A percentile compares a stretch with the other conserved stretches of the same genome.
These are phyloP conservation scores for Paraphaeosphaeria sporulosa DNA, from an alignment of 2,329 filamentous ascomycete genomes.

Conservation along the genomic window DNA sequence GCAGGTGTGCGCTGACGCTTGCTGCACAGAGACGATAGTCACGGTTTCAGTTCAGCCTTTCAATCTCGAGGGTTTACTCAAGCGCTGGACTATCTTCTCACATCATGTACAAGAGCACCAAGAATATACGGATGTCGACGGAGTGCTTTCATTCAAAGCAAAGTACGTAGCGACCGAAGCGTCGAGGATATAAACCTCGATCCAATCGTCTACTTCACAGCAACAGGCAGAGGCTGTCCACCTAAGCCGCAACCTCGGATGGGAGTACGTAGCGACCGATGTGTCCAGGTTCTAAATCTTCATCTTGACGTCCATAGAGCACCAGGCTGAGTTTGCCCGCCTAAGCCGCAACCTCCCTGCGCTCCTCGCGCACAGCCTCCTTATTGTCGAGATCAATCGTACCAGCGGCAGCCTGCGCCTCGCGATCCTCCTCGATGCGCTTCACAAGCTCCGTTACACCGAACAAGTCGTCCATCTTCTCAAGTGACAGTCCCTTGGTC, in stretches of 20 bases:
- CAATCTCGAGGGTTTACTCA: not conserved
- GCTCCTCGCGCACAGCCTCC: slow-evolving; percentile 34
- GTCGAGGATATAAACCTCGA: not conserved
- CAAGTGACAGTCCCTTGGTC: slow-evolving; percentile 70
- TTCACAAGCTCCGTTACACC: slow-evolving; percentile 62
- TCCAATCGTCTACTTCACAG: not conserved
- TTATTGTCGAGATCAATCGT: slow-evolving; percentile 44
- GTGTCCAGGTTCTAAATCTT: too few relatives aligned
- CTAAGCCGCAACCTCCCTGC: slow-evolving; percentile 31
- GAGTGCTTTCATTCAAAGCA: not conserved
- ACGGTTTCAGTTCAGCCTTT: not conserved
- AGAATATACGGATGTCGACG: not conserved
- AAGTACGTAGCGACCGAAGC: slow-evolving; percentile 1
- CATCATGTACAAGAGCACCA: not conserved
- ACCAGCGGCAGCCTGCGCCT: slow-evolving; percentile 28
- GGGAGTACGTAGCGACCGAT: too few relatives aligned
- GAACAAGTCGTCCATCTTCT: slow-evolving; percentile 73
- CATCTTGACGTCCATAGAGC: not conserved
- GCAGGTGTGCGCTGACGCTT: too few relatives aligned
- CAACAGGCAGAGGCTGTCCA: too few relatives aligned
- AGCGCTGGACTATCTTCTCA: too few relatives aligned
- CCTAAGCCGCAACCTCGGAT: too few relatives aligned
- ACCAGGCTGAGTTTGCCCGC: not conserved
- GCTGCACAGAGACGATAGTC: not conserved
- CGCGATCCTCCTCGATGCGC: slow-evolving; percentile 42